Evolutionary conservation across 1,284 basidiomycete species (phyloP).

Genomic region (Meira nashicola): DNA sequence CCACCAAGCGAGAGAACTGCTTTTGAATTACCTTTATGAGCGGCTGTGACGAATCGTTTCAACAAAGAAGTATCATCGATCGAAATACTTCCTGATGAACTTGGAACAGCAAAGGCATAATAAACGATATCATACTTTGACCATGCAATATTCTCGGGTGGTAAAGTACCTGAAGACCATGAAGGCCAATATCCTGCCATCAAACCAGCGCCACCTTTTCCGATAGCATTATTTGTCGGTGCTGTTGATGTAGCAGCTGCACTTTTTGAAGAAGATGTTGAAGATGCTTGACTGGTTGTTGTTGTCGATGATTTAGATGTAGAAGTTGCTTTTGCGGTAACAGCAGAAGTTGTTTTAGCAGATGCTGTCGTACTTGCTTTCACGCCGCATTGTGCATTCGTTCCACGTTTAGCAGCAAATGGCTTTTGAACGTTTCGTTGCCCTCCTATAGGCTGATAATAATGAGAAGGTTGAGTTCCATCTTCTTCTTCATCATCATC

Average conservation of each 20-base stretch:
- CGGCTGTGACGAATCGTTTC: slow-evolving; percentile 26
- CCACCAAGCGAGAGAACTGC: slow-evolving; percentile 40
- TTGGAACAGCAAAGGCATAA: slow-evolving; percentile 42
- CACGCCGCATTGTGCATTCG: not conserved
- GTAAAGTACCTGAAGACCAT: slow-evolving; percentile 25
- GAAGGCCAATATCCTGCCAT: slow-evolving; percentile 36
- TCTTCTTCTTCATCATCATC: too few species aligned
- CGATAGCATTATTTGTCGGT: not conserved
- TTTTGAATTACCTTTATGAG: slow-evolving; percentile 23
- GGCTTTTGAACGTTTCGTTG: too few species aligned
- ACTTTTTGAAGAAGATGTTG: not conserved
- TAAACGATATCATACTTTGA: slow-evolving; percentile 39
- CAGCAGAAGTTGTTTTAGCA: not conserved
- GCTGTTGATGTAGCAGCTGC: not conserved
- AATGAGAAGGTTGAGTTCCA: too few species aligned
- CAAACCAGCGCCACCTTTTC: not conserved
- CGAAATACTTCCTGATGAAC: slow-evolving; percentile 19
- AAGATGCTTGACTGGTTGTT: not conserved
- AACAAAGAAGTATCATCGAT: slow-evolving; percentile 18
- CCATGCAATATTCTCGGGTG: slow-evolving; percentile 30
- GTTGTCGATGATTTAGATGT: too few species aligned
- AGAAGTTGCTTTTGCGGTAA: not conserved
- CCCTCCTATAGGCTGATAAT: too few species aligned
- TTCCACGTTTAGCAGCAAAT: too few species aligned
- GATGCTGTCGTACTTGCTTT: not conserved